Evolutionary conservation across 2,329 filamentous ascomycete species (phyloP).

Genomic region (Didymella keratinophila): DNA sequence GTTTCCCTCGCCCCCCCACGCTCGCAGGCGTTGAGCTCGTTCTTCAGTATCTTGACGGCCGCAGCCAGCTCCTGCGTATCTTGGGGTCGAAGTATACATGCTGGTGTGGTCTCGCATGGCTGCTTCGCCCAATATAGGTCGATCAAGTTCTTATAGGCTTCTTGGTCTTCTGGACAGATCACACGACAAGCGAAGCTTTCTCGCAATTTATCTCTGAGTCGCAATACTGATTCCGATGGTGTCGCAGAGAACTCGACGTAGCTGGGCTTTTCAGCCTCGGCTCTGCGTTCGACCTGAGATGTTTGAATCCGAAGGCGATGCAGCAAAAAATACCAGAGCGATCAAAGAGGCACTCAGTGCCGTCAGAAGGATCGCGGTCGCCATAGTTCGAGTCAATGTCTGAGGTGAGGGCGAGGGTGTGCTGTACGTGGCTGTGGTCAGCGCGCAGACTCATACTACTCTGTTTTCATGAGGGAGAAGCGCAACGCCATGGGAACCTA

Average conservation of each 20-base stretch:
- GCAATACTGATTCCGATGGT: conserved; percentile 19
- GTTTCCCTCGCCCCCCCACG: not conserved
- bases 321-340: not conserved
- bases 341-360: not conserved
- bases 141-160: conserved; percentile 20
- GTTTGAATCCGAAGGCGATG: conserved; percentile 19
- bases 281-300: conserved; percentile 21
- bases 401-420: not conserved
- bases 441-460: no score
- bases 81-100: conserved; percentile 43
- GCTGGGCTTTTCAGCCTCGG: conserved; percentile 20
- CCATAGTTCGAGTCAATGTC: not conserved
- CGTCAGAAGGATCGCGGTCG: not conserved
- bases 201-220: conserved; percentile 20
- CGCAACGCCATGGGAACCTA: not conserved
- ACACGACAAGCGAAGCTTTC: conserved; percentile 25
- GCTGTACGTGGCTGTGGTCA: not conserved
- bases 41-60: conserved; percentile 40
- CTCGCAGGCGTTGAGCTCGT: conserved; percentile 37
- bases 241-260: conserved; percentile 5
- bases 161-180: conserved; percentile 14
- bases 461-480: not conserved
- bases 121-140: conserved; percentile 46
- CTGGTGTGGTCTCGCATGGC: conserved; percentile 43
- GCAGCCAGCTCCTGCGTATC: conserved; percentile 39